phyloP scores from a whole-genome alignment of 2,329 filamentous ascomycete species.

The Arthrocladium fulminans region DNA sequence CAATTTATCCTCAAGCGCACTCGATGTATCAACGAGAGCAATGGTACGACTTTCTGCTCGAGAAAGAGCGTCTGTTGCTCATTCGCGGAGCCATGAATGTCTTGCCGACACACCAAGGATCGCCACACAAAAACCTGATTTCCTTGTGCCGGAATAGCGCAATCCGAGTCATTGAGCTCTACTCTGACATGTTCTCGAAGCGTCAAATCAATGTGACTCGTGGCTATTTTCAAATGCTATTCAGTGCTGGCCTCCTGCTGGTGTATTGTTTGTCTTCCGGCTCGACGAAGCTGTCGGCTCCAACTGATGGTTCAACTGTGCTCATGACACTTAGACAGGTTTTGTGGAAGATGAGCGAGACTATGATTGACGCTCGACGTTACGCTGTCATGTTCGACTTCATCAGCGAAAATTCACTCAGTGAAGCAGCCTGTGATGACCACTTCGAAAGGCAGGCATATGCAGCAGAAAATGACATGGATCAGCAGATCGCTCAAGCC shows the following conservation, averaged over 20 bases:
- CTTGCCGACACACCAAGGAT: slow-evolving; percentile 29
- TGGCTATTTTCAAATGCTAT: slow-evolving; percentile 43
- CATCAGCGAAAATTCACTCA: too few species aligned
- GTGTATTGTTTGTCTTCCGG: too few species aligned
- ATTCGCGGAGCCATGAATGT: slow-evolving; percentile 36
- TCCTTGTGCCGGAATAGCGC: slow-evolving; percentile 32
- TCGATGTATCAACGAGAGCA: slow-evolving; percentile 38
- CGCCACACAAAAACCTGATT: slow-evolving; percentile 27
- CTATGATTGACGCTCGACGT: too few species aligned
- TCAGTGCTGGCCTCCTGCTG: slow-evolving; percentile 36
- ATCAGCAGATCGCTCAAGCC: too few species aligned
- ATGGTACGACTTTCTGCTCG: slow-evolving; percentile 38
- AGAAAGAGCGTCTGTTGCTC: slow-evolving; percentile 35
- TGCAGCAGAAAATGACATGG: too few species aligned
- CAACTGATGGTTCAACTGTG: too few species aligned
- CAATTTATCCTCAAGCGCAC: slow-evolving; percentile 27
- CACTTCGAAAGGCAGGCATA: too few species aligned
- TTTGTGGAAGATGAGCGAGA: too few species aligned
- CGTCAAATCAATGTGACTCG: slow-evolving; percentile 36
- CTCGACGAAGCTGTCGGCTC: too few species aligned
- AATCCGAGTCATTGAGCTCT: slow-evolving; percentile 31
- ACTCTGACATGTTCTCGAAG: slow-evolving; percentile 30
- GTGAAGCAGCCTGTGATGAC: too few species aligned
- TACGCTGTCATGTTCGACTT: too few species aligned
- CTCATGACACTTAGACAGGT: too few species aligned